These are phyloP conservation scores for Geranium incanum DNA, from an alignment of 441 rosid genomes.

Conservation along the genomic window DNA sequence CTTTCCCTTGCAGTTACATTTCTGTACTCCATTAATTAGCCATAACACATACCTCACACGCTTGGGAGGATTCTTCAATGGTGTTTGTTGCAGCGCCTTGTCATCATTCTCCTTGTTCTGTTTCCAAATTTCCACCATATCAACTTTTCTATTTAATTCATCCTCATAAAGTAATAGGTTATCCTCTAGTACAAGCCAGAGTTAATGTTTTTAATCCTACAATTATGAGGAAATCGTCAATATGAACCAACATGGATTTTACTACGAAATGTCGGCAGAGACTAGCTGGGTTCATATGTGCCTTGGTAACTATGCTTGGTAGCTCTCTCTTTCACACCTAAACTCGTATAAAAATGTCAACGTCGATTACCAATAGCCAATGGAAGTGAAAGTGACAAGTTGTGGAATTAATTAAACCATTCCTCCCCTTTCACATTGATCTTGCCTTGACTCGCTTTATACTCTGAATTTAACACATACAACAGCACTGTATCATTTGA, in stretches of 20 bases:
- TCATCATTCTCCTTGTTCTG: conserved; percentile 27
- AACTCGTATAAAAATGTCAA: conserved; percentile 31
- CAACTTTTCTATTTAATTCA: conserved; percentile 6
- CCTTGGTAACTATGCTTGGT: too few species aligned
- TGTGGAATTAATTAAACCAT: conserved; percentile 14
- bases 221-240: too few species aligned
- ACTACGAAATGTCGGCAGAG: too few species aligned
- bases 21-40: conserved; percentile 12
- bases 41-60: conserved; percentile 18
- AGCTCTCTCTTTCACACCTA: conserved; percentile 29
- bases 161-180: conserved; percentile 23
- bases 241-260: too few species aligned
- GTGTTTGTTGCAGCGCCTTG: conserved; percentile 24
- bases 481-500: too few species aligned
- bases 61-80: conserved; percentile 22
- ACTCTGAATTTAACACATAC: too few species aligned
- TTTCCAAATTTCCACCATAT: conserved; percentile 19
- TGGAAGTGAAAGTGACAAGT: conserved; percentile 23
- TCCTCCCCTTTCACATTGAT: conserved; percentile 16
- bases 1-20: conserved; percentile 2
- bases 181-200: conserved; percentile 26
- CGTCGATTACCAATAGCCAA: conserved; percentile 34
- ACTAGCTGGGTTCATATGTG: not conserved
- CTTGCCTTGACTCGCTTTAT: not conserved
- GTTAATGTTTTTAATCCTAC: not conserved